phyloP scores from a whole-genome alignment of 176 grass and related monocot species.

The Tillandsia leiboldiana region DNA sequence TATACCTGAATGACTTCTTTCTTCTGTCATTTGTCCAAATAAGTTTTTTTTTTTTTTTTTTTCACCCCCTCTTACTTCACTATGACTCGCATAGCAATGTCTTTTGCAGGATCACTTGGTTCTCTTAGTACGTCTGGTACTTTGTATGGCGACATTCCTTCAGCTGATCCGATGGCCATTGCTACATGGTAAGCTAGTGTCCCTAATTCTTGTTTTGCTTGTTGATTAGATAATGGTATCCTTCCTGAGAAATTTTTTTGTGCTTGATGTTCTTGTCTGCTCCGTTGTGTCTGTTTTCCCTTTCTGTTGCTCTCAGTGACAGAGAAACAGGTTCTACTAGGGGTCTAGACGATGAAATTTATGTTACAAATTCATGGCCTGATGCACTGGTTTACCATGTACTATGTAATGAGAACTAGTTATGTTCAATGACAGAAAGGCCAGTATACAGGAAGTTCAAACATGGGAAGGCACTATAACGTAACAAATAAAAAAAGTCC shows the following conservation, averaged over 20 bases:
- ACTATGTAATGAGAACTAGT: not conserved
- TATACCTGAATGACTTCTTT: not conserved
- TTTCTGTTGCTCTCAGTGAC: no score
- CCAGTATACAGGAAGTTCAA: no score
- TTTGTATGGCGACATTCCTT: conserved; percentile 15
- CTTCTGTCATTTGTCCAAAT: not conserved
- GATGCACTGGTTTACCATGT: no score
- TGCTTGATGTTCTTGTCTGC: not conserved
- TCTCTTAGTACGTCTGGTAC: conserved; percentile 36
- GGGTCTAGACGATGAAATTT: no score
- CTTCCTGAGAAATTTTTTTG: no score
- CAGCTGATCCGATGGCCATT: conserved; percentile 7
- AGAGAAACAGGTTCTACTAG: no score
- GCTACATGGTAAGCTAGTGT: conserved; percentile 44
- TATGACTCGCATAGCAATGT: not conserved
- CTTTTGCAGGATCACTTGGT: conserved; percentile 57
- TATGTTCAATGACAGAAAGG: not conserved
- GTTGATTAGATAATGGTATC: not conserved
- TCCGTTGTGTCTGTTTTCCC: not conserved
- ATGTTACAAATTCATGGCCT: no score
- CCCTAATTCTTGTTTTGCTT: not conserved
- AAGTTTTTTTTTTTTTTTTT: no score
- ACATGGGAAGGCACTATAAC: no score
- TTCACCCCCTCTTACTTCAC: not conserved
- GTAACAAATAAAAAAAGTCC: no score